phyloP scores from a whole-genome alignment of 2,329 filamentous ascomycete genomes.

The Fusarium concolor region DNA sequence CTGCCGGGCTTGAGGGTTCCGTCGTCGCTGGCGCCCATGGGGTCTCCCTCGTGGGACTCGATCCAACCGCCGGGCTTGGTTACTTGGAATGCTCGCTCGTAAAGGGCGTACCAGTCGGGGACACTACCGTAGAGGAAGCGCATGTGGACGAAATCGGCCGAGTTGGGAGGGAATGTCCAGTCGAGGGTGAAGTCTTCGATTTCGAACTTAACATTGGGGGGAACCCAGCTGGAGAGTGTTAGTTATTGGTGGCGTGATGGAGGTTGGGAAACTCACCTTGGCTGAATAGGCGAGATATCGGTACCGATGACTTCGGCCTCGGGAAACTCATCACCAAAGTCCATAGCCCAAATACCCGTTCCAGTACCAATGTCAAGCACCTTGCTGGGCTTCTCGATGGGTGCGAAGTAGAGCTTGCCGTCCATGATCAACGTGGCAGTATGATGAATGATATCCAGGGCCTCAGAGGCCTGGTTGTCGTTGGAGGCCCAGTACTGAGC shows the following conservation, averaged over 20 bases:
- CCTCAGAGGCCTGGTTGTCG: conserved; percentile 34
- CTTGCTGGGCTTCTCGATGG: conserved; percentile 7
- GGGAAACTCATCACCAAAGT: conserved; percentile 60
- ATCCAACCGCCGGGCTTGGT: conserved; percentile 66
- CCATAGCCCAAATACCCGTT: conserved; percentile 60
- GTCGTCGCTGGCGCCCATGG: conserved; percentile 47
- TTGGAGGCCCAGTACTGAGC: conserved; percentile 39
- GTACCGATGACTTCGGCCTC: conserved; percentile 61
- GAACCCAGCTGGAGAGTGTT: conserved; percentile 51
- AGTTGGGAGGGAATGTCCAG: conserved; percentile 47
- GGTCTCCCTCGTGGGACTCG: conserved; percentile 49
- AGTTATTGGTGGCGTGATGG: accelerated
- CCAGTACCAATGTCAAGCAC: conserved; percentile 35
- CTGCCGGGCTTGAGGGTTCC: conserved; percentile 45
- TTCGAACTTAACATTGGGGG: conserved; percentile 57
- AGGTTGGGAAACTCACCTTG: conserved; percentile 47
- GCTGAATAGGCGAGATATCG: conserved; percentile 68
- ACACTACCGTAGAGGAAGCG: conserved; percentile 68
- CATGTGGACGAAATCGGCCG: conserved; percentile 71
- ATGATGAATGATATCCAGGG: conserved; percentile 35
- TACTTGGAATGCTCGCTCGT: conserved; percentile 62
- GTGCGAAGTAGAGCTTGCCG: conserved; percentile 29
- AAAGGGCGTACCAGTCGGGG: conserved; percentile 65
- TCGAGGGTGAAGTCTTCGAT: conserved; percentile 48
- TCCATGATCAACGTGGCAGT: conserved; percentile 23